Conservation (phyloP, 306 rosid genomes). For the Lathyrus tuberosus region DNA sequence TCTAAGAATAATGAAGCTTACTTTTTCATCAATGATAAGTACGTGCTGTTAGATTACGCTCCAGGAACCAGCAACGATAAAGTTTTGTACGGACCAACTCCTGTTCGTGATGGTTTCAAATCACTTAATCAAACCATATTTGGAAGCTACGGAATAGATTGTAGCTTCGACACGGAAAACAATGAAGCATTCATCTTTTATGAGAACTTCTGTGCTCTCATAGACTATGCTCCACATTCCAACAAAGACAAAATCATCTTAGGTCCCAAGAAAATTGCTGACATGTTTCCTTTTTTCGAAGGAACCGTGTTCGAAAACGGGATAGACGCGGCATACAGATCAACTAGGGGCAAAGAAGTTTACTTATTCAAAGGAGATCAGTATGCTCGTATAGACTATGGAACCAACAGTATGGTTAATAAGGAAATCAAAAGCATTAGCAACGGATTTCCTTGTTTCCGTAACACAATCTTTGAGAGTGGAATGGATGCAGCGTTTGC, state of each 20-base stretch:
- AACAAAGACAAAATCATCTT: not conserved
- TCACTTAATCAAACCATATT: not conserved
- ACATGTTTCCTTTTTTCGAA: not conserved
- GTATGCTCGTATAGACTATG: not conserved
- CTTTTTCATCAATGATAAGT: not conserved
- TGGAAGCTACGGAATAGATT: not conserved
- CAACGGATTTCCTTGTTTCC: not conserved
- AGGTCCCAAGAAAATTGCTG: not conserved
- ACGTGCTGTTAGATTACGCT: not conserved
- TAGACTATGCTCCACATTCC: constrained; percentile 1
- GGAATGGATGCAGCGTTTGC: not conserved
- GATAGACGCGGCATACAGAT: not conserved
- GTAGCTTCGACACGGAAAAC: not conserved
- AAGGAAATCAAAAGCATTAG: not conserved
- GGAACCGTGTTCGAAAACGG: not conserved
- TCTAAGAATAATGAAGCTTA: not conserved
- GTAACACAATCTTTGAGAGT: not conserved
- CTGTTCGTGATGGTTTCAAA: not conserved
- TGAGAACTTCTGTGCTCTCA: not conserved
- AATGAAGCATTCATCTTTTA: not conserved
- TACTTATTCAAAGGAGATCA: not conserved
- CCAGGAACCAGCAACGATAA: not conserved
- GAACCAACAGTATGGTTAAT: not conserved
- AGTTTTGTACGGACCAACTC: not conserved
- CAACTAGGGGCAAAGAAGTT: not conserved